These are phyloP conservation scores for Delitschia confertaspora DNA, from an alignment of 495 filamentous ascomycete genomes.

Conservation along the genomic window DNA sequence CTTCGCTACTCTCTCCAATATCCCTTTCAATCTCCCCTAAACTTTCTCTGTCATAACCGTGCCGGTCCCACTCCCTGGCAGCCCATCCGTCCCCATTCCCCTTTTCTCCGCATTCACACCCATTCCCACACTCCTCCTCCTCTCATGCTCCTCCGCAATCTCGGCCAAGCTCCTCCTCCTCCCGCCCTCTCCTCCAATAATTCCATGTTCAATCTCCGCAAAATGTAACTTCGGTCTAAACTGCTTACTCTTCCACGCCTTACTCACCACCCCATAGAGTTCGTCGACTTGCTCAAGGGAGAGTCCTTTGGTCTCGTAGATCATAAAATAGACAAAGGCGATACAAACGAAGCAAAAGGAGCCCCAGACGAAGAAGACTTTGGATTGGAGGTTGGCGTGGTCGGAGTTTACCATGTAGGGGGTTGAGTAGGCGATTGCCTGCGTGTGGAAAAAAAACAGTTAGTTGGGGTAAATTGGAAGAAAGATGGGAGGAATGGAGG, in stretches of 20 bases:
- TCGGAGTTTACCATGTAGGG: constrained; percentile 36
- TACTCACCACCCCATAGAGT: constrained; percentile 33
- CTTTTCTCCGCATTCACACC: constrained; percentile 3
- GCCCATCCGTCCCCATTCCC: background rate
- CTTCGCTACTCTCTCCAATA: no score
- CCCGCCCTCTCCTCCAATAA: background rate
- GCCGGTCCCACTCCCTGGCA: background rate
- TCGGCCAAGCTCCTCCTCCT: constrained; percentile 17
- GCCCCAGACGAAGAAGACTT: constrained; percentile 39
- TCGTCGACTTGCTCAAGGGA: constrained; percentile 37
- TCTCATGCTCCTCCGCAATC: constrained; percentile 21
- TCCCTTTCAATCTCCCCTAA: background rate
- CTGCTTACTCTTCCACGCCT: constrained; percentile 31
- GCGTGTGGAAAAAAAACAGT: background rate
- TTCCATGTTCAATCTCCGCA: constrained; percentile 26
- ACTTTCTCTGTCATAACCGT: constrained; percentile 9
- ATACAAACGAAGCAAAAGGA: constrained; percentile 34
- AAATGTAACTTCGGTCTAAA: constrained; percentile 28
- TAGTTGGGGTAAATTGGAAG: background rate
- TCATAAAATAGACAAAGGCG: constrained; percentile 34
- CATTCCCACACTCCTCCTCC: constrained; percentile 21
- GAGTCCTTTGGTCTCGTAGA: constrained; percentile 38
- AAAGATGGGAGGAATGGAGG: background rate
- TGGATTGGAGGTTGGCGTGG: constrained; percentile 34
- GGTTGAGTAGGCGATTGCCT: constrained; percentile 37